Conservation (phyloP, 306 rosid genomes). For the Albizia julibrissin region DNA sequence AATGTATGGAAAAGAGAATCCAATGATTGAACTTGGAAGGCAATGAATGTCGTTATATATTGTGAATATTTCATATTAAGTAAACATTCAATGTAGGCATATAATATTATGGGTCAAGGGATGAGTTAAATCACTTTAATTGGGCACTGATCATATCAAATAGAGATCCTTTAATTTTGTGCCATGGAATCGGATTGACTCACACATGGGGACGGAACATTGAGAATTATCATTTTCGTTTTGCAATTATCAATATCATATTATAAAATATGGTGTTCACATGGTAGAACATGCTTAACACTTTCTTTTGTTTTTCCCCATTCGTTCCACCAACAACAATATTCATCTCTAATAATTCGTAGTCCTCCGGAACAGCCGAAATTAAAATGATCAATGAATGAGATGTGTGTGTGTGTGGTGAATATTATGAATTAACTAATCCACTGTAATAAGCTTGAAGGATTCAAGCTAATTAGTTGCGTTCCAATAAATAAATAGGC, state of each 20-base stretch:
- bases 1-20: conserved; percentile 3
- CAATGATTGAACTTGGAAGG: conserved; percentile 36
- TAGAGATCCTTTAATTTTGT: not conserved
- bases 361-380: too few species aligned
- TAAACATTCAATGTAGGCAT: not conserved
- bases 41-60: not conserved
- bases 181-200: not conserved
- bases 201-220: not conserved
- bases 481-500: not conserved
- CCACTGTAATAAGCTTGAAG: not conserved
- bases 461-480: not conserved
- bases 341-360: not conserved
- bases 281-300: not conserved
- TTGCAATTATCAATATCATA: not conserved
- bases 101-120: not conserved
- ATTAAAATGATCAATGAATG: not conserved
- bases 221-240: not conserved
- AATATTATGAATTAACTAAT: not conserved
- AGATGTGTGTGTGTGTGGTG: not conserved
- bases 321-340: not conserved
- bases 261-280: not conserved
- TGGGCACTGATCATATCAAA: not conserved
- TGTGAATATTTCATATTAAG: not conserved
- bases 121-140: not conserved
- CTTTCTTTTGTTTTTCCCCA: not conserved